Evolutionary conservation across 352 stramenopile genomes (phyloP).

Genomic region (Phytopythium sindhum): DNA sequence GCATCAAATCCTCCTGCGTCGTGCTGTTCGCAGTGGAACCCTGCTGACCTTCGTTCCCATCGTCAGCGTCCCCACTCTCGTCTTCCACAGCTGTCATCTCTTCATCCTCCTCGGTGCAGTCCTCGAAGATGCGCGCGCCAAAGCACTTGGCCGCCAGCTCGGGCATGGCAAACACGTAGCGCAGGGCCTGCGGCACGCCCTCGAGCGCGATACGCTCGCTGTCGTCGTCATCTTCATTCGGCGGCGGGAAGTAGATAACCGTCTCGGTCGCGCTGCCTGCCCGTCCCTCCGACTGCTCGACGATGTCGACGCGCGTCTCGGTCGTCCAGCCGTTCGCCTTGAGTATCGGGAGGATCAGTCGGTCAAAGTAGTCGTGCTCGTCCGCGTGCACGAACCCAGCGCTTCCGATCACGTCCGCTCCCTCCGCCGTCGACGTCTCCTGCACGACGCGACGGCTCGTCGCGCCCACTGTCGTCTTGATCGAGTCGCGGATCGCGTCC

Average conservation of each 20-base stretch:
- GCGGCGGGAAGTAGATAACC: conserved; percentile 31
- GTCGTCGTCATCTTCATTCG: conserved; percentile 15
- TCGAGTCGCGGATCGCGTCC: conserved; percentile 66
- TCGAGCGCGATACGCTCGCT: conserved; percentile 27
- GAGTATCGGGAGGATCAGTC: conserved; percentile 76
- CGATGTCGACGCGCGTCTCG: conserved; percentile 45
- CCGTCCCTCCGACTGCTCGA: conserved; percentile 40
- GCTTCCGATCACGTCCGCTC: conserved; percentile 5
- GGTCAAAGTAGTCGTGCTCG: conserved; percentile 74
- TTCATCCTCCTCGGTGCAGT: not conserved
- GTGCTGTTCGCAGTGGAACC: conserved; percentile 2
- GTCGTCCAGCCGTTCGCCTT: conserved; percentile 68
- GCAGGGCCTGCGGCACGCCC: conserved; percentile 51
- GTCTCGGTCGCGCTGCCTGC: conserved; percentile 34
- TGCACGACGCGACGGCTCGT: not conserved
- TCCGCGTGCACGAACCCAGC: conserved; percentile 17
- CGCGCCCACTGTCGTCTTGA: conserved; percentile 34
- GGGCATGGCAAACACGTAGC: conserved; percentile 49
- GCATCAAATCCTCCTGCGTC: conserved; percentile 3
- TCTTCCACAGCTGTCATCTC: conserved; percentile 10
- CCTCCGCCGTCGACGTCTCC: conserved; percentile 4
- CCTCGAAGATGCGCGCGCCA: conserved; percentile 53
- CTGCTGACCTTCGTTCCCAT: conserved; percentile 17
- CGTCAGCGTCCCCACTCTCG: conserved; percentile 25
- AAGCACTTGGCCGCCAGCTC: conserved; percentile 64